Percentiles rank a stretch among this genome's conserved stretches.
Conservation (phyloP, 441 rosid species). For the Populus hybrid region DNA sequence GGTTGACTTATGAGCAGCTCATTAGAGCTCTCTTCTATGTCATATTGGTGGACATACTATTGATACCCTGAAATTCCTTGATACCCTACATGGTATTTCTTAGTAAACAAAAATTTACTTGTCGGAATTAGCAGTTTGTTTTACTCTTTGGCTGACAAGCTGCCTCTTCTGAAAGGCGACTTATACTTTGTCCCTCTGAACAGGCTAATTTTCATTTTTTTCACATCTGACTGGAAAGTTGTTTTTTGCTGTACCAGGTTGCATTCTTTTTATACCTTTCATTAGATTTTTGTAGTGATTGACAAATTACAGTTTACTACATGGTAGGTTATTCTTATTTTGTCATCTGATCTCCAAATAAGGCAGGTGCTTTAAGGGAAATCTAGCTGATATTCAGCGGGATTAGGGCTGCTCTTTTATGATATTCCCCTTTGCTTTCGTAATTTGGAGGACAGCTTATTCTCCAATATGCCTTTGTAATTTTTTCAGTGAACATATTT, state of each 20-base stretch:
- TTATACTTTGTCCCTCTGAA: neutral
- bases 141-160: neutral
- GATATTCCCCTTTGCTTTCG: no score
- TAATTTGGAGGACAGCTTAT: no score
- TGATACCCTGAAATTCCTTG: neutral
- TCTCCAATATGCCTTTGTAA: no score
- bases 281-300: neutral
- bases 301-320: neutral
- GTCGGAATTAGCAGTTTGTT: neutral
- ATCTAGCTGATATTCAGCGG: no score
- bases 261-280: neutral
- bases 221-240: neutral
- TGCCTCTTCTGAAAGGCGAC: neutral
- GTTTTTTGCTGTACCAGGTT: neutral
- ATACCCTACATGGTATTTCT: neutral
- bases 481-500: no score
- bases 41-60: neutral
- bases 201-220: neutral
- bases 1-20: conserved; percentile 4
- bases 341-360: neutral
- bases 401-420: no score
- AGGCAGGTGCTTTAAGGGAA: neutral
- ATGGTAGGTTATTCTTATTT: neutral
- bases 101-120: neutral
- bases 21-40: neutral